These are phyloP conservation scores for Annona cherimola DNA, from an alignment of 164 flowering plant species.

Conservation along the genomic window DNA sequence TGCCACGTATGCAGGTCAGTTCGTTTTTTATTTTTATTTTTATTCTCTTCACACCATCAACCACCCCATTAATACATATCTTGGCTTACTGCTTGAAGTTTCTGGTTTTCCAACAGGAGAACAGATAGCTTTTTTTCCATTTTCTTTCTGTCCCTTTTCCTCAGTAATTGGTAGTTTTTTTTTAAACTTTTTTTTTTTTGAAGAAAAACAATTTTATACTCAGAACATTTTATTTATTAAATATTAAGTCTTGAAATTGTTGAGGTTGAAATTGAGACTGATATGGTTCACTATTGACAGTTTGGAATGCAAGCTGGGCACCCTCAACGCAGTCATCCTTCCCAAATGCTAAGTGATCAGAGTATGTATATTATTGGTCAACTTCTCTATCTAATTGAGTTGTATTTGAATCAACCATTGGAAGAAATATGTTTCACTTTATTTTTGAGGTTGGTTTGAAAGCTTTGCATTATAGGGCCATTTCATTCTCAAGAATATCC, in stretches of 20 bases:
- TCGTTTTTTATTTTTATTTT: background rate
- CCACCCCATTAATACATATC: too few species aligned
- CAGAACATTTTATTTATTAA: background rate
- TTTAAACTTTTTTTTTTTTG: too few species aligned
- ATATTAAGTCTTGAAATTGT: background rate
- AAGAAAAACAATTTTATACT: background rate
- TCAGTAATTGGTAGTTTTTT: background rate
- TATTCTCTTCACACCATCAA: background rate
- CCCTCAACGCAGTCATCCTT: constrained; percentile 58
- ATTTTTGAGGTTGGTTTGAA: background rate
- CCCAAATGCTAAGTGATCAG: constrained; percentile 73
- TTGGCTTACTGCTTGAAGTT: background rate
- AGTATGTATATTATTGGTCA: constrained; percentile 37
- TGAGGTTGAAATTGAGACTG: background rate
- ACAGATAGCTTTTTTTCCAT: background rate
- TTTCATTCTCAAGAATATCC: too few species aligned
- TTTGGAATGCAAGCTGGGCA: constrained; percentile 62
- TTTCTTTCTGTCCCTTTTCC: too few species aligned
- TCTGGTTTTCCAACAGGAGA: background rate
- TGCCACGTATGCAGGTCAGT: constrained; percentile 77
- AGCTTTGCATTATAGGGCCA: too few species aligned
- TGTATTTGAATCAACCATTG: background rate
- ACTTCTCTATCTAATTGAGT: background rate
- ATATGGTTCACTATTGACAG: constrained; percentile 24
- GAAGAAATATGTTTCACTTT: background rate